Conservation (phyloP, 2,329 filamentous ascomycete genomes). For the Verticillium albo-atrum region DNA sequence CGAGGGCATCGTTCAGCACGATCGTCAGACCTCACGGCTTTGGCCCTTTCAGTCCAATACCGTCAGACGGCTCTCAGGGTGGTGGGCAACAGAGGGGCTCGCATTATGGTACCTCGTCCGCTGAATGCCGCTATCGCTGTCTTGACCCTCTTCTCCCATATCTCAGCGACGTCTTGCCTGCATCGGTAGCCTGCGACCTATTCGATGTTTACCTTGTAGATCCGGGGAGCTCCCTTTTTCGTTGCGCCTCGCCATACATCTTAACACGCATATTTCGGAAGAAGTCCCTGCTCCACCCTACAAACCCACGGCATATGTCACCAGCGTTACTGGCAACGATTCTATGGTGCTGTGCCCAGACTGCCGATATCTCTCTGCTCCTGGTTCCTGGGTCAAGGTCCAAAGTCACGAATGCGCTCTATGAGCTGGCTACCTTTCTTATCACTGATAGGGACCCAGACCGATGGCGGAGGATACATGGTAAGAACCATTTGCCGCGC, state of each 20-base stretch:
- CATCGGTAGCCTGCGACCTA: conserved; percentile 38
- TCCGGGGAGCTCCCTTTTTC: conserved; percentile 36
- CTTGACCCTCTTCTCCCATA: conserved; percentile 34
- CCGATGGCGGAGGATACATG: conserved; percentile 29
- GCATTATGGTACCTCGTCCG: neutral
- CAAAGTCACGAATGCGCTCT: conserved; percentile 31
- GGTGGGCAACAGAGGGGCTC: neutral
- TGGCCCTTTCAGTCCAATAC: neutral
- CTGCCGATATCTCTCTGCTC: conserved; percentile 37
- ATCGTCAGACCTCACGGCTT: neutral
- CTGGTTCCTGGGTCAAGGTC: conserved; percentile 34
- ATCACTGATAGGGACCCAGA: conserved; percentile 30
- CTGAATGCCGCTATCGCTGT: conserved; percentile 32
- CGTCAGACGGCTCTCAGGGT: neutral
- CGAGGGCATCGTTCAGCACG: neutral
- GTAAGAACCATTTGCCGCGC: conserved; percentile 10
- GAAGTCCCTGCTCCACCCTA: conserved; percentile 34
- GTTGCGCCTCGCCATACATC: conserved; percentile 41
- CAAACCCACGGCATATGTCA: conserved; percentile 33
- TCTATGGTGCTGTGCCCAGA: conserved; percentile 43
- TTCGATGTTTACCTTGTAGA: conserved; percentile 44
- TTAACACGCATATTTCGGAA: conserved; percentile 40
- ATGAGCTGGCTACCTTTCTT: conserved; percentile 27
- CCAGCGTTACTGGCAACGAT: conserved; percentile 42
- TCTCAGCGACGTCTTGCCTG: conserved; percentile 31